Evolutionary conservation across 257 asterid species (phyloP), one percentile per base, ranked within the genome.

Genomic region (Jaltomata sinuosa): DNA sequence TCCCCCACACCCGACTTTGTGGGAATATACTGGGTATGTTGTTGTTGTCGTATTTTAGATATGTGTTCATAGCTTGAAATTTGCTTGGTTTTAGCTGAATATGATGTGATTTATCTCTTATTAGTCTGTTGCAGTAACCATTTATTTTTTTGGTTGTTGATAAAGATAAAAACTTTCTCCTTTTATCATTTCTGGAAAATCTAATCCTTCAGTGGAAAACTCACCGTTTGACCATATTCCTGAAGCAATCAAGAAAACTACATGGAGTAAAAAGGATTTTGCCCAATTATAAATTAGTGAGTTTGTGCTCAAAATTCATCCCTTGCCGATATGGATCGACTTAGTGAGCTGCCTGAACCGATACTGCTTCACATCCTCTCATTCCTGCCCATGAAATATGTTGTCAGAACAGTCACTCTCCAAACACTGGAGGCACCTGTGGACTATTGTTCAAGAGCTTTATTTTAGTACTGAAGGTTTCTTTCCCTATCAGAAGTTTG

Each of bases 341-440:
- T 81, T 34, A 81, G 78, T n/a, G 29, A 25, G 34, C 69, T 81
- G 32, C 78, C 84, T 6, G 84, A 81, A 38, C 4, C 2, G 21
- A 29, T 81, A 62, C 61, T 61, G 67, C 47, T 36, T 61, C 57
- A 38, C n/a, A 81, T 81, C 59, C 76, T 59, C 47, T 81, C 84
- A 42, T 81, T 62, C 19, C 11, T 62, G 78, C n/a, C 11, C 15
- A 62, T 65, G 36, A n/a, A 45, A 81, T 61, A 81, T 38, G 29
- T 62, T 42, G 84, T 81, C 40, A 81, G 11, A 64, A 81, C 78
- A 5, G 32, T 62, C 53, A 15, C 86, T 84, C 27, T 84, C 77
- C 69, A 84, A 84, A 42, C 81, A 49, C 19, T 84, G 83, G 83
- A 21, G 15, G 2, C 14, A 50, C 76, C 83, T 84, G n/a, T 40